Evolutionary conservation across 2,329 filamentous ascomycete genomes (phyloP), one percentile per base, ranked within the genome.

Genomic region (Graphium sp.): DNA sequence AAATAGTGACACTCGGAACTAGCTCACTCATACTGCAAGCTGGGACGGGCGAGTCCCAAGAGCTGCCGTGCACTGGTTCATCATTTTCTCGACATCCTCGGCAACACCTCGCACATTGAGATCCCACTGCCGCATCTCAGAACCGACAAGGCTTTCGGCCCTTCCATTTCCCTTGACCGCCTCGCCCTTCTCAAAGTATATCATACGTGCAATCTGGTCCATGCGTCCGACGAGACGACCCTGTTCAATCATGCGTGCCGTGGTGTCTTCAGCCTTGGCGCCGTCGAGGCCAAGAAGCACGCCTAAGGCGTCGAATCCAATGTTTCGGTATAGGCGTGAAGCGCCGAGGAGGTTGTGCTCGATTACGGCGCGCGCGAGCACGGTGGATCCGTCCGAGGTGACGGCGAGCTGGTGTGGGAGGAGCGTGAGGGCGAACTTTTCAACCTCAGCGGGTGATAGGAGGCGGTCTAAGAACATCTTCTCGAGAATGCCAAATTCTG

Each of bases 381-480:
- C 89, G 0, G 89, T 98, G 12, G 78, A 82, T 2, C 89, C 89
- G 49, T 98, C 89, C 1, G 81, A 67, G 1, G 83, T 94, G 36
- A 71, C 75, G 15, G 89, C 89, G 3, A 94, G 71, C 53, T 98
- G 89, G 52, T 98, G 89, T 14, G 81, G 77, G 32, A 73, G 66
- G 27, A 98, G 62, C 29, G 74, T 75, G 40, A 78, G 62, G 0
- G 85, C 78, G 45, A 98, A 98, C 31, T 80, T 74, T 21, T 74
- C 71, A 23, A 94, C 83, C 54, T 98, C 89, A n/a, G 62, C 66
- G 0, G 77, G 71, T 1, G 71, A 69, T 27, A 98, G 62, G 4
- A 98, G 61, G 5, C 85, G 72, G 50, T 95, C 83, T 27, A 95
- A 64, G 50, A 92, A 93, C 71, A 98, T 95, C 60, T 95, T 95